Base-by-base conservation (phyloP, 2,329 filamentous ascomycete genomes). In the Aspergillus sp. region DNA sequence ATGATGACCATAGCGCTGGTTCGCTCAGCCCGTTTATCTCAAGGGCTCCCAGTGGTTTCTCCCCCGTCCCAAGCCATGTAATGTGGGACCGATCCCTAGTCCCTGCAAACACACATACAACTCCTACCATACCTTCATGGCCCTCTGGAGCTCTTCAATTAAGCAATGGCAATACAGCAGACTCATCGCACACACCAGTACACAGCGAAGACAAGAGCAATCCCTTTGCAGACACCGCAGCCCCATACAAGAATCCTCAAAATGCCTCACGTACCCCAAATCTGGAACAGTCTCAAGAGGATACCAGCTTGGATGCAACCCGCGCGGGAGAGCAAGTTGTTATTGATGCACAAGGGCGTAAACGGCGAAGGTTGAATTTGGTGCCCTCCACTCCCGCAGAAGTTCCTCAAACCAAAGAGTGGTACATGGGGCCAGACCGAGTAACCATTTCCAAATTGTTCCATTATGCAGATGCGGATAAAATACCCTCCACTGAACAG, bases 391-490 rank as follows among this genome's bases (percentile, higher is more conserved):
- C 55, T 30, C 22, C 42, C 20, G 47, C 49, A 14, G 38, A 55
- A 24, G 35, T 42, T 7, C 9, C 16, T 8, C n/a, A 13, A 24
- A 13, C 50, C 10, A 52, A 52, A 19, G 44, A 52, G 6, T 67
- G 64, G 64, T 78, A 77, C 56, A 67, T 77, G 26, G 72, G 73
- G 1, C 66, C 64, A 16, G 50, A 63, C n/a, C 68, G 66, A 26
- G 51, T 76, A n/a, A 57, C 64, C 20, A 60, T 72, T 4, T 67
- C 74, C 45, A 64, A 72, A 45, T 51, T 79, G 4, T 79, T 79
- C 59, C 79, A 78, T 51, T 54, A 70, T 51, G 59, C 66, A 45
- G 50, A 70, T 6, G 7, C 14, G 6, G 35, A 38, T n/a, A 16
- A 17, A 7, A 17, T 14, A 8, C 6, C 35, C 26, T 30, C 26